These are phyloP conservation scores for Ophiocordyceps camponoti-floridani DNA, from an alignment of 2,329 filamentous ascomycete species.

Conservation along the genomic window DNA sequence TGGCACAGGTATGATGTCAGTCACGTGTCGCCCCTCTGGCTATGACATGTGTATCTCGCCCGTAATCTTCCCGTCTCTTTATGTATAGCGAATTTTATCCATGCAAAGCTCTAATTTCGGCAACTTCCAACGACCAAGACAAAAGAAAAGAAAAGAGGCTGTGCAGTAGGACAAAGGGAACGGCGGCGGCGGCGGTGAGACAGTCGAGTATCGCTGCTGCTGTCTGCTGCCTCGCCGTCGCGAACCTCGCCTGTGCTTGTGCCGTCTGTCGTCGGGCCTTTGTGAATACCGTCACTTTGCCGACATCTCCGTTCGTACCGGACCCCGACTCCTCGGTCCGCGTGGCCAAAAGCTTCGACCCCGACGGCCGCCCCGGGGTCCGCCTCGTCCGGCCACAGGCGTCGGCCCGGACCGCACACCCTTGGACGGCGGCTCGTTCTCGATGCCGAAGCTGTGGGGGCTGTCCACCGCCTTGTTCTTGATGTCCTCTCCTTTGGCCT, in stretches of 20 bases:
- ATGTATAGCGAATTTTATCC: not conserved
- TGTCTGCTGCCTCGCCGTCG: not conserved
- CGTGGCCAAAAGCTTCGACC: constrained; percentile 9
- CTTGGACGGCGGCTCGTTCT: constrained; percentile 4
- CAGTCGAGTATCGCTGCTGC: not conserved
- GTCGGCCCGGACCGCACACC: not conserved
- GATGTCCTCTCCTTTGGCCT: not conserved
- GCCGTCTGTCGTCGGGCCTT: not conserved
- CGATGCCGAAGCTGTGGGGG: not conserved
- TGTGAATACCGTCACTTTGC: not conserved
- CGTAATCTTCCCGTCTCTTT: not conserved
- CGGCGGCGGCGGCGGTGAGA: not conserved
- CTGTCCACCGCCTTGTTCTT: not conserved
- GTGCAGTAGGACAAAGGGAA: not conserved
- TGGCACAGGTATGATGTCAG: no score
- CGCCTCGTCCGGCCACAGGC: constrained; percentile 1
- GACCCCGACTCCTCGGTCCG: constrained; percentile 10
- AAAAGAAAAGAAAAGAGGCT: not conserved
- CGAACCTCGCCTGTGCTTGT: not conserved
- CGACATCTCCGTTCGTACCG: not conserved
- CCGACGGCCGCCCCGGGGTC: constrained; percentile 9
- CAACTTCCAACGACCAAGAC: not conserved
- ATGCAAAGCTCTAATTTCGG: not conserved
- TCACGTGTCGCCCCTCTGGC: no score
- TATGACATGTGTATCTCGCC: no score